These are phyloP conservation scores for Macrotyloma uniflorum DNA, from an alignment of 306 rosid genomes.

Conservation along the genomic window DNA sequence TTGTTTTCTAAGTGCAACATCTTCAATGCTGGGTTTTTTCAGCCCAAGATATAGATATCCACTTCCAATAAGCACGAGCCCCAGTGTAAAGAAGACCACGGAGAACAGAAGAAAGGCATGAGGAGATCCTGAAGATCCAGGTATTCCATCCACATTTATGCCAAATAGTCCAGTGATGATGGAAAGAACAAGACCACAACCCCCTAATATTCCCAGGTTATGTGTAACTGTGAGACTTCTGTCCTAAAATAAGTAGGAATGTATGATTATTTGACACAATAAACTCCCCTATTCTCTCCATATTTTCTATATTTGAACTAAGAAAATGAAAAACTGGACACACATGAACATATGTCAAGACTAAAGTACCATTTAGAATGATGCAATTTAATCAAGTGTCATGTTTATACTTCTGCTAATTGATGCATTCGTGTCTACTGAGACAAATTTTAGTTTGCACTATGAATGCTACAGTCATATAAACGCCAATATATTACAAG, in stretches of 20 bases:
- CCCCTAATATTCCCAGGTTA: slow-evolving; percentile 84
- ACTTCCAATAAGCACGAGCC: slow-evolving; percentile 58
- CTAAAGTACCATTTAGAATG: neutral
- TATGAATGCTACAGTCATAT: neutral
- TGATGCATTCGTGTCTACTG: neutral
- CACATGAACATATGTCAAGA: neutral
- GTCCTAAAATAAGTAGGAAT: slow-evolving; percentile 61
- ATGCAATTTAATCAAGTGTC: neutral
- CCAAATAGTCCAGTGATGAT: slow-evolving; percentile 90
- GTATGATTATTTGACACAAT: neutral
- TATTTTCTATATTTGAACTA: neutral
- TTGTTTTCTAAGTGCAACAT: slow-evolving; percentile 68
- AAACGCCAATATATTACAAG: neutral
- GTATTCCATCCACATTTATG: slow-evolving; percentile 92
- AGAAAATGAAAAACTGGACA: too few species aligned
- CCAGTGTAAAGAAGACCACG: slow-evolving; percentile 51
- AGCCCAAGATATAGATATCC: slow-evolving; percentile 84
- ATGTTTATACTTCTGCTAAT: neutral
- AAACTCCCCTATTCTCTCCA: neutral
- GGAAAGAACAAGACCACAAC: slow-evolving; percentile 87
- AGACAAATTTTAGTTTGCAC: neutral
- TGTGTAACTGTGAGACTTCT: slow-evolving; percentile 84
- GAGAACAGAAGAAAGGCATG: slow-evolving; percentile 79
- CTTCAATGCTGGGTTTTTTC: slow-evolving; percentile 62
- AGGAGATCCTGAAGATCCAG: slow-evolving; percentile 66